Conservation (phyloP, 306 rosid species). For the Castanea mollissima region DNA sequence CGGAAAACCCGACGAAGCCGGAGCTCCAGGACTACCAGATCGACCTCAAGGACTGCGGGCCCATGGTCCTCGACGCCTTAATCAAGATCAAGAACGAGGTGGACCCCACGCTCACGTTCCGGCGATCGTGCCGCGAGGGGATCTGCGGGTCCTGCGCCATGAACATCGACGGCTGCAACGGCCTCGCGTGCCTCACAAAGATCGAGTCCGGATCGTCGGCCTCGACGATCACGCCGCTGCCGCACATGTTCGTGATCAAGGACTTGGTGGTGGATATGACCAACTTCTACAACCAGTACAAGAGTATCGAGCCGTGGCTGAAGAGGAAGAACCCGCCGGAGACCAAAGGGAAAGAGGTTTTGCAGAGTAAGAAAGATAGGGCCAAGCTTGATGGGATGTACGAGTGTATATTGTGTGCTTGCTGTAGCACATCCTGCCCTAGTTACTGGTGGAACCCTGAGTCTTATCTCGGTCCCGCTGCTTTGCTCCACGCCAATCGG, state of each 20-base stretch:
- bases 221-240: slow-evolving; percentile 70
- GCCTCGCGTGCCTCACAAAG: slow-evolving; percentile 89
- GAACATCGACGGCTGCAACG: slow-evolving; percentile 98
- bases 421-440: slow-evolving; percentile 99
- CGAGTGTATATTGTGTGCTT: slow-evolving; percentile 93
- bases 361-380: slow-evolving; percentile 86
- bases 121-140: slow-evolving; percentile 93
- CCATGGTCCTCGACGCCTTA: slow-evolving; percentile 93
- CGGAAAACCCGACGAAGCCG: slow-evolving; percentile 71
- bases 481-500: slow-evolving; percentile 97
- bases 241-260: slow-evolving; percentile 93
- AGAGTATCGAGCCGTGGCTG: slow-evolving; percentile 98
- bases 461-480: slow-evolving; percentile 93
- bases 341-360: slow-evolving; percentile 64
- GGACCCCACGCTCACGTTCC: slow-evolving; percentile 78
- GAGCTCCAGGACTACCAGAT: slow-evolving; percentile 69
- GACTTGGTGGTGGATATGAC: slow-evolving; percentile 97
- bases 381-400: slow-evolving; percentile 97
- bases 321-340: slow-evolving; percentile 75
- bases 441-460: slow-evolving; percentile 99
- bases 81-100: slow-evolving; percentile 93
- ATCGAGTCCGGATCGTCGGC: slow-evolving; percentile 35
- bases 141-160: slow-evolving; percentile 98
- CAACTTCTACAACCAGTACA: slow-evolving; percentile 91
- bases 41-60: slow-evolving; percentile 93